Evolutionary conservation across 2,329 filamentous ascomycete species (phyloP), one percentile per base, ranked within the genome.

Genomic region (Aspergillus pseudoglaucus): DNA sequence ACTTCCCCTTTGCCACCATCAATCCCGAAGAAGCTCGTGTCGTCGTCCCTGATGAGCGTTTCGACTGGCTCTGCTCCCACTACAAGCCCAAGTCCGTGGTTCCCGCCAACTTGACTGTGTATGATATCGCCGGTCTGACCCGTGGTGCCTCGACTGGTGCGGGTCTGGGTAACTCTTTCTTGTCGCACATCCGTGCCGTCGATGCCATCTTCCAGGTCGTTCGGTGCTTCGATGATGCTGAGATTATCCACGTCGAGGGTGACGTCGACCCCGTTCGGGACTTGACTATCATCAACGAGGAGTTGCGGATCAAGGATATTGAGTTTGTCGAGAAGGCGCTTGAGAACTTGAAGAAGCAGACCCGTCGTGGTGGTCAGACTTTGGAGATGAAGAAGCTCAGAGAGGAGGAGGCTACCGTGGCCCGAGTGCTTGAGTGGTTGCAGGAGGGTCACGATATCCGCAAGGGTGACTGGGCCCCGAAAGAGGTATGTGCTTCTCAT

Each of bases 241-340:
- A 98, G 75, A 98, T 98, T 64, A 97, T 96, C 62, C 93, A 98
- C 80, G 90, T 98, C 57, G 94, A 98, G 79, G 94, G 93, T 68
- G 93, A 98, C 63, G 94, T 98, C 61, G 88, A 98, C 74, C 94
- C 93, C 30, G 82, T 87, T 52, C 85, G 93, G 66, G 93, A 98
- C 78, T 74, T 98, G 59, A 87, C 89, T 65, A 98, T 98, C 70
- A 97, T 98, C 74, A 89, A 85, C 69, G 90, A 97, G 67, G 93
- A 98, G 76, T 77, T 98, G 65, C 84, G 91, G 54, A 84, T 96
- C 71, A 98, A 98, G 78, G 93, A 98, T 73, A 96, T 96, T 57
- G 94, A 98, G 76, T 98, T 97, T 68, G 84, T 88, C 51, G 90
- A 95, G 76, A 98, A 98, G 80, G 87, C 90, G 3, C 83, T 93